phyloP scores from a whole-genome alignment of 805 yeast genomes.

The Gaillardinia entomophila region DNA sequence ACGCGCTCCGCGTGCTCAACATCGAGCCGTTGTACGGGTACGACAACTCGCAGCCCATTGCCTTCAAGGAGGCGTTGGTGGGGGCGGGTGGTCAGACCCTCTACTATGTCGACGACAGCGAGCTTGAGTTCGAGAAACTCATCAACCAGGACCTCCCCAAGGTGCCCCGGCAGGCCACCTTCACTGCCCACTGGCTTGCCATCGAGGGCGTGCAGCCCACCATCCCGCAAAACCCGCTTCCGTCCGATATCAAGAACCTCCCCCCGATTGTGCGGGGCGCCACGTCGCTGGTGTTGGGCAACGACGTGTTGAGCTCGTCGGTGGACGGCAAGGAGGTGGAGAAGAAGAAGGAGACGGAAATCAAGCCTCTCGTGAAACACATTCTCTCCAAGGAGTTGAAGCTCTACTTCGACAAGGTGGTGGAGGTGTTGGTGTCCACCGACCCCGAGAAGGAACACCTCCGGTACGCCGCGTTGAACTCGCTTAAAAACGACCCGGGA shows the following conservation, averaged over 20 bases:
- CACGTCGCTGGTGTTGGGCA: conserved; percentile 43
- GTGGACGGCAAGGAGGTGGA: conserved; percentile 10
- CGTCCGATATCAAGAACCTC: conserved; percentile 67
- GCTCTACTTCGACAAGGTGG: conserved; percentile 85
- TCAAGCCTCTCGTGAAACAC: conserved; percentile 91
- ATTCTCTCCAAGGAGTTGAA: conserved; percentile 92
- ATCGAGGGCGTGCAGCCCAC: conserved; percentile 98
- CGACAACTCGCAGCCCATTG: conserved; percentile 62
- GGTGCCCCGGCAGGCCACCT: conserved; percentile 87
- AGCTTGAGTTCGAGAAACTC: conserved; percentile 87
- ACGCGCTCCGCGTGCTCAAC: conserved; percentile 78
- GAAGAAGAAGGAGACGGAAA: conserved; percentile 43
- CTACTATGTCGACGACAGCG: conserved; percentile 88
- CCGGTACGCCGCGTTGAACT: conserved; percentile 75
- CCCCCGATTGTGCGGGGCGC: conserved; percentile 84
- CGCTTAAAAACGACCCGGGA: conserved; percentile 89
- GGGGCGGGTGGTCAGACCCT: conserved; percentile 86
- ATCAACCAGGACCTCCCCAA: conserved; percentile 93
- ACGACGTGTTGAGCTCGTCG: conserved; percentile 27
- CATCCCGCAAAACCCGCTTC: conserved; percentile 91
- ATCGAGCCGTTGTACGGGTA: conserved; percentile 94
- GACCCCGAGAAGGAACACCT: conserved; percentile 52
- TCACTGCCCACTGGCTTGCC: conserved; percentile 96
- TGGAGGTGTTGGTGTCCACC: conserved; percentile 64
- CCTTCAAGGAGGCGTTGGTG: conserved; percentile 81